A percentile compares a stretch with the other conserved stretches of the same genome.
Conservation (phyloP, 345 rosid species). For the Erodium maritimum region DNA sequence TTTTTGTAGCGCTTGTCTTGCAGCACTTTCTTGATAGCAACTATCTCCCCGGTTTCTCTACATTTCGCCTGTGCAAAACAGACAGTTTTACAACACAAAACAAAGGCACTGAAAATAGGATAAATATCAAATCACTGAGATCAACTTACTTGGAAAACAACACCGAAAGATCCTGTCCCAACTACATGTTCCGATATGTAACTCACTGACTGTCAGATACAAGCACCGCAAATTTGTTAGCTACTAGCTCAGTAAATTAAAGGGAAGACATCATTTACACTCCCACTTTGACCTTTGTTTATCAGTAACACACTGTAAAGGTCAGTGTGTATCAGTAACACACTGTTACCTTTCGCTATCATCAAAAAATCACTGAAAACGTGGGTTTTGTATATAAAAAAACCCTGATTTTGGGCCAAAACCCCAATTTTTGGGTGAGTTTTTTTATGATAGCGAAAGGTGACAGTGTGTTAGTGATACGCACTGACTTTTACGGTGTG, state of each 20-base stretch:
- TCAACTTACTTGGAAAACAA: slow-evolving; percentile 76
- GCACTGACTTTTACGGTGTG: no score
- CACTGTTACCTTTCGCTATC: no score
- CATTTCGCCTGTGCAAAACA: slow-evolving; percentile 70
- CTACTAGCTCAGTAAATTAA: slow-evolving; percentile 1
- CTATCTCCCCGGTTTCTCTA: slow-evolving; percentile 85
- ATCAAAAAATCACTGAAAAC: no score
- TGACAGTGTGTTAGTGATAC: no score
- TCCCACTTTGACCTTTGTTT: no score
- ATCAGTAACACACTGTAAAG: no score
- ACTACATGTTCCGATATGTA: slow-evolving; percentile 88
- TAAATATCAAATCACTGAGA: slow-evolving; percentile 7
- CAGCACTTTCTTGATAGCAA: slow-evolving; percentile 96
- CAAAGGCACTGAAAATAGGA: background rate
- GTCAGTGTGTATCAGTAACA: no score
- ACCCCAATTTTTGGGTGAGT: no score
- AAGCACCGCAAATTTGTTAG: slow-evolving; percentile 1
- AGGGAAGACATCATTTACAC: no score
- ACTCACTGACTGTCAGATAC: slow-evolving; percentile 50
- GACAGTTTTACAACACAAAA: slow-evolving; percentile 5
- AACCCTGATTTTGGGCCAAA: no score
- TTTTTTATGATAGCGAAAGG: no score
- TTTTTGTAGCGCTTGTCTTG: slow-evolving; percentile 98
- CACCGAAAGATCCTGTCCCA: slow-evolving; percentile 95
- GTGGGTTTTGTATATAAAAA: background rate